These are phyloP conservation scores for Corylus avellana DNA, from an alignment of 306 rosid genomes.

Conservation along the genomic window DNA sequence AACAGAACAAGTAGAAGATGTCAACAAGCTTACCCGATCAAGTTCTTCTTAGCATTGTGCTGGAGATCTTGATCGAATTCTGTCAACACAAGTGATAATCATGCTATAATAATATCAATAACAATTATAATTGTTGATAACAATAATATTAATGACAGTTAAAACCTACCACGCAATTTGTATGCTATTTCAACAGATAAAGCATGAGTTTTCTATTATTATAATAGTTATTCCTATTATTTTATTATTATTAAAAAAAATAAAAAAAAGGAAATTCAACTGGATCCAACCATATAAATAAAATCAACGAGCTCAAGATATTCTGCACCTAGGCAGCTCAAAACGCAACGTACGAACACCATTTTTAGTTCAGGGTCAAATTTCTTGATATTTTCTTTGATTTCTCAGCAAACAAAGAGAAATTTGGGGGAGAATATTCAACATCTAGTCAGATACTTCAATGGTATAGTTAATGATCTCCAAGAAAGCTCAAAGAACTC, in stretches of 20 bases:
- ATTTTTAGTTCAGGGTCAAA: neutral
- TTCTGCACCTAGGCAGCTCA: neutral
- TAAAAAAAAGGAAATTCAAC: neutral
- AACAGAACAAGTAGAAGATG: neutral
- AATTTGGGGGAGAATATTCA: neutral
- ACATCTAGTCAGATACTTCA: neutral
- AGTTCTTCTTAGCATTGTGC: neutral
- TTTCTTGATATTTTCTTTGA: neutral
- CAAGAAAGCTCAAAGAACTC: neutral
- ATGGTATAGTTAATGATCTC: neutral
- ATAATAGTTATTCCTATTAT: neutral
- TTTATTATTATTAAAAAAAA: neutral
- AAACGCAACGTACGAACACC: too few relatives aligned
- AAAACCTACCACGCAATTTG: neutral
- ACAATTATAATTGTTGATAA: neutral
- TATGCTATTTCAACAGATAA: neutral
- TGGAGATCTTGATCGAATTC: too few relatives aligned
- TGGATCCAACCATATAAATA: neutral
- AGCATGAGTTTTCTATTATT: neutral
- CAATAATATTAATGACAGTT: neutral
- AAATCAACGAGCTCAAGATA: neutral
- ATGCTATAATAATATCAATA: too few relatives aligned
- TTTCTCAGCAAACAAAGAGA: neutral
- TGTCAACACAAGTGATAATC: neutral
- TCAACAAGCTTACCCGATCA: neutral